A percentile compares a stretch with the other conserved stretches of the same genome.
phyloP scores from a whole-genome alignment of 2,329 filamentous ascomycete species.

The Aspergillus jensenii region DNA sequence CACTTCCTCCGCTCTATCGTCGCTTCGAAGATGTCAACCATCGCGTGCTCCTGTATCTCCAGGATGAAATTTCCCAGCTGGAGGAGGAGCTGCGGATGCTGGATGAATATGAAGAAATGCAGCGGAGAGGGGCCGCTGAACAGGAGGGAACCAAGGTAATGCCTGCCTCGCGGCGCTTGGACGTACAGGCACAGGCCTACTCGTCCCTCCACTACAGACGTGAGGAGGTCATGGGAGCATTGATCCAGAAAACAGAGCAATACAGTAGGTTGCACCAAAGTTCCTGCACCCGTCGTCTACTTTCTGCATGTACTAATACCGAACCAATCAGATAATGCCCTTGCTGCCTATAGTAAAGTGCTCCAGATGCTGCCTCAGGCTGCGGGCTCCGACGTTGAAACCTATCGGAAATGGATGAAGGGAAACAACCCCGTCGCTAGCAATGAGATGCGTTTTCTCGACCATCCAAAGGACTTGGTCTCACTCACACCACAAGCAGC shows the following conservation, averaged over 20 bases:
- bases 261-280: conserved; percentile 52
- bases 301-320: not conserved
- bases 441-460: conserved; percentile 54
- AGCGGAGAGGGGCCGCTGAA: conserved; percentile 31
- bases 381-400: conserved; percentile 47
- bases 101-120: conserved; percentile 58
- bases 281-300: not conserved
- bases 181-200: conserved; percentile 50
- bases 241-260: conserved; percentile 60
- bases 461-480: conserved; percentile 49
- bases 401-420: conserved; percentile 57
- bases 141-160: conserved; percentile 32
- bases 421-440: conserved; percentile 50
- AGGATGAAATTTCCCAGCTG: conserved; percentile 79
- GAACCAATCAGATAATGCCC: conserved; percentile 36
- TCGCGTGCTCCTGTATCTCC: conserved; percentile 75
- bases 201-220: conserved; percentile 56
- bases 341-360: conserved; percentile 49
- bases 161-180: conserved; percentile 42
- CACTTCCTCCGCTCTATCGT: conserved; percentile 67
- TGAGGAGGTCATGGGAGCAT: conserved; percentile 53
- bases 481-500: conserved; percentile 29
- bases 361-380: conserved; percentile 48
- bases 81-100: conserved; percentile 73
- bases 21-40: conserved; percentile 82